Evolutionary conservation across 257 asterid species (phyloP), one percentile per base, ranked within the genome.

Genomic region (Catharanthus roseus): DNA sequence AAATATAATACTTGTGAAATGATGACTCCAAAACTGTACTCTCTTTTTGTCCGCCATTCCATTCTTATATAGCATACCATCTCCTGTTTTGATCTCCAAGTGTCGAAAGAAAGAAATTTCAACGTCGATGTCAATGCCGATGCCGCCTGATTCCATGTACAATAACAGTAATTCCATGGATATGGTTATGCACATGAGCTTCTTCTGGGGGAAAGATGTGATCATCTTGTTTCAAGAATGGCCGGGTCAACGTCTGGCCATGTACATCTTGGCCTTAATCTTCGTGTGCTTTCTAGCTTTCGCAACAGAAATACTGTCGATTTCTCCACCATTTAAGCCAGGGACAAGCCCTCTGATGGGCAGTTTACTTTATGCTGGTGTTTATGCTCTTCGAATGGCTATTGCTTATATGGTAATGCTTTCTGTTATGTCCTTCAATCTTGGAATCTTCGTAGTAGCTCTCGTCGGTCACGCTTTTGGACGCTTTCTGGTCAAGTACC

Each of bases 351-450:
- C 86, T 2, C 24, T 71, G 44, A 68, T 49, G 29, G 77, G 79
- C 1, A 81, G 92, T 2, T 67, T 77, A 41, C 7, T 60, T n/a
- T 68, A 68, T 15, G 79, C 87, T 3, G 79, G 76, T 39, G 83
- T 78, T 53, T 72, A 86, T 15, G 86, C 80, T 1, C 66, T 91
- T 53, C 86, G 89, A 1, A 86, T 87, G 87, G 88, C 79, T n/a
- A 79, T 87, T 34, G 85, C 86, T 44, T 91, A 91, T 86, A 29
- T 87, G 78, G 81, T 89, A 38, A 90, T 90, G 97, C 91, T 90
- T 11, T 74, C 91, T 2, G 93, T 88, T 55, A 90, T 90, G 96
- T 82, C 93, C 10, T 86, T 81, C 81, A 90, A 90, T 81, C 11
- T 87, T 28, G 95, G 97, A 39, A 78, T 90, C 26, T 82, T 90